Evolutionary conservation across 2,329 filamentous ascomycete species (phyloP).

Genomic region (Lithohypha guttulata): DNA sequence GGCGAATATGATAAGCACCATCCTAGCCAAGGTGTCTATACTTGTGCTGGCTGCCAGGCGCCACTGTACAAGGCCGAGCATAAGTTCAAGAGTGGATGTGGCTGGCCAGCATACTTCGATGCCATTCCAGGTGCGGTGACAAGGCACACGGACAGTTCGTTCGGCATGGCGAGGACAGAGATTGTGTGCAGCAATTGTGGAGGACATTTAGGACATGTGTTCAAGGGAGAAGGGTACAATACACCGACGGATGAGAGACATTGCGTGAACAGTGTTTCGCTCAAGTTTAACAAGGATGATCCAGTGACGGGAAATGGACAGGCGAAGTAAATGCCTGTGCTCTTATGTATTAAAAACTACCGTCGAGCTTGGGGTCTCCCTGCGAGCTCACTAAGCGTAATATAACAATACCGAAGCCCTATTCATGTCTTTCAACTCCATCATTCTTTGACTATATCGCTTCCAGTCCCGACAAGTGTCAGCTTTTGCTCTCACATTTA

Average conservation of each 20-base stretch:
- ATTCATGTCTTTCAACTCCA: too few species aligned
- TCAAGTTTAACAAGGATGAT: conserved; percentile 68
- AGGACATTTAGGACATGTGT: conserved; percentile 82
- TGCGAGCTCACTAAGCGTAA: too few species aligned
- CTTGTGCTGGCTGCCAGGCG: conserved; percentile 72
- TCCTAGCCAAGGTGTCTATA: conserved; percentile 66
- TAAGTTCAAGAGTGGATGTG: conserved; percentile 94
- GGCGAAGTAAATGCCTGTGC: conserved; percentile 14
- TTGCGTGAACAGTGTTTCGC: conserved; percentile 87
- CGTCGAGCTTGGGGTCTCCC: too few species aligned
- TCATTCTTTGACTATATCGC: too few species aligned
- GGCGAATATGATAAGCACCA: conserved; percentile 84
- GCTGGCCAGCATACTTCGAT: conserved; percentile 97
- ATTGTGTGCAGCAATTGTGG: conserved; percentile 94
- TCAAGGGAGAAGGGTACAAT: conserved; percentile 73
- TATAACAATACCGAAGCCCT: too few species aligned
- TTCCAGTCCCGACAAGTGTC: too few species aligned
- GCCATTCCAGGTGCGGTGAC: conserved; percentile 83
- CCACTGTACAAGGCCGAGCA: conserved; percentile 87
- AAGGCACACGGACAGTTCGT: conserved; percentile 61
- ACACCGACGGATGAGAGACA: conserved; percentile 93
- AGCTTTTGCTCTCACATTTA: too few species aligned
- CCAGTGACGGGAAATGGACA: conserved; percentile 22
- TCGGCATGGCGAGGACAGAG: conserved; percentile 81
- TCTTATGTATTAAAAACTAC: too few species aligned